Evolutionary conservation across 2,329 filamentous ascomycete species (phyloP), one percentile per base, ranked within the genome.

Genomic region (Mariannaea sp.): DNA sequence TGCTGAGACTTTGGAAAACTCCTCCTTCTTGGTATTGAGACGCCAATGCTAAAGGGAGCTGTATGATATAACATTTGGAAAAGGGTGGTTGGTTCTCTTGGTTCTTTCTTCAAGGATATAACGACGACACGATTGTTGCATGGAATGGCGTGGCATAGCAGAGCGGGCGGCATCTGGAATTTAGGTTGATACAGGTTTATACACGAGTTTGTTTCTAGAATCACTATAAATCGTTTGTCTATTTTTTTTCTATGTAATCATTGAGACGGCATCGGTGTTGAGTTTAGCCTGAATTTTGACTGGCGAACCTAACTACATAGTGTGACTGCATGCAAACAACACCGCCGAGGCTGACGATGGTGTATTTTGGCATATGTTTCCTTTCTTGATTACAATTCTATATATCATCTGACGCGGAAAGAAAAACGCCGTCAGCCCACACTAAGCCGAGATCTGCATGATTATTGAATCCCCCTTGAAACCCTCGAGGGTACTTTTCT

Each of bases 1-100:
- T 91, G 84, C 72, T 91, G 55, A 73, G 83, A 49, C 86, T 90
- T 66, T 91, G 88, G 88, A 73, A 81, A 8, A 71, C 72, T 1
- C 74, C 84, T 5, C 87, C 87, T 3, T 81, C 79, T 5, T 80
- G 79, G 74, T 80, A 76, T 55, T 81, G 57, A 73, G 16, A 26
- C 8, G 9, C 22, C 8, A 8, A 13, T 33, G 30, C 7, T 2
- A 2, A 6, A 13, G 13, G 24, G 17, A 26, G 7, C n/a, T 32
- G 2, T 19, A 14, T 3, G 17, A 5, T 14, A 12, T 44, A 20
- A n/a, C 9, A n/a, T 8, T 20, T 4, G 17, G 10, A 13, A 7
- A 4, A 39, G 12, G 4, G 16, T 5, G 9, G 35, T 9, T 7
- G 16, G 7, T 17, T 36, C 10, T 14, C 14, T 32, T 12, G 7